Percentiles rank a stretch among this genome's conserved stretches.
Conservation (phyloP, 768 basidiomycete genomes). For the Suillus subalutaceus region DNA sequence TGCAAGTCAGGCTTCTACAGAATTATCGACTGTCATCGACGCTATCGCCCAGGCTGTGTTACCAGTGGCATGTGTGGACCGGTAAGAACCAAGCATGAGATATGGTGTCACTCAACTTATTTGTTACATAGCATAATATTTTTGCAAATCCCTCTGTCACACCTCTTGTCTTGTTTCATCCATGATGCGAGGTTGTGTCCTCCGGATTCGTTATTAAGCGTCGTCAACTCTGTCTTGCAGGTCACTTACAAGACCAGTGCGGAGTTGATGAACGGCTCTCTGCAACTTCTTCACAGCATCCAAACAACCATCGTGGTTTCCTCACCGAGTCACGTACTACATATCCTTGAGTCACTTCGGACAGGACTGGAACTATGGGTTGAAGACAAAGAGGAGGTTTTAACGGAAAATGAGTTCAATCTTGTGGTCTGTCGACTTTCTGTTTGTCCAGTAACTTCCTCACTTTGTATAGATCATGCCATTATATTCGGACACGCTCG, state of each 20-base stretch:
- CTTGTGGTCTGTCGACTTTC: constrained; percentile 43
- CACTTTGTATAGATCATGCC: constrained; percentile 26
- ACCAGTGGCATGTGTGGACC: not conserved
- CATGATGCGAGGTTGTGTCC: constrained; percentile 16
- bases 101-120: not conserved
- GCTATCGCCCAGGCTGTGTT: constrained; percentile 9
- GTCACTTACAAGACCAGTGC: constrained; percentile 36
- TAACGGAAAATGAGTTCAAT: constrained; percentile 49
- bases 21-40: constrained; percentile 16
- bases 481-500: constrained; percentile 50
- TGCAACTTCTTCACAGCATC: constrained; percentile 41
- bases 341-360: constrained; percentile 40
- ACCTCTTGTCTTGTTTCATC: constrained; percentile 17
- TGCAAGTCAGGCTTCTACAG: constrained; percentile 22
- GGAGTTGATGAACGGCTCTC: constrained; percentile 29
- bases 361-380: constrained; percentile 54
- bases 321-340: constrained; percentile 32
- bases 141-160: constrained; percentile 19
- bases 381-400: constrained; percentile 43
- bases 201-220: constrained; percentile 26
- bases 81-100: constrained; percentile 1
- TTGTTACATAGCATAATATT: not conserved
- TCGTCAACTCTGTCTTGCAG: constrained; percentile 35
- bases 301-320: constrained; percentile 36
- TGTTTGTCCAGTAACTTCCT: not conserved